phyloP scores from a whole-genome alignment of 257 asterid species.

The Leptodermis oblonga region DNA sequence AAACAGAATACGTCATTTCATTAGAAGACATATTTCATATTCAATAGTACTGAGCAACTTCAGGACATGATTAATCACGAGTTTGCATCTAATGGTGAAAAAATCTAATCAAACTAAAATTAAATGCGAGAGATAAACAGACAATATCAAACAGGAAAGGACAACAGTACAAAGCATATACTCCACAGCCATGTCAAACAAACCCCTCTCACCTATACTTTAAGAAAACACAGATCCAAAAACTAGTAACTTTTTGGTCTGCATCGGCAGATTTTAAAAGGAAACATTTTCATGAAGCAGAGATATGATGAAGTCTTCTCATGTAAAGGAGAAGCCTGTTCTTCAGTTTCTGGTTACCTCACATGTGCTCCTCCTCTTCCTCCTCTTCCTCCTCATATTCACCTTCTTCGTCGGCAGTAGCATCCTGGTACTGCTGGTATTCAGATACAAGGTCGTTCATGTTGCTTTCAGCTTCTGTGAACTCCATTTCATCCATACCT shows the following conservation, averaged over 20 bases:
- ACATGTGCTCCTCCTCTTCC: conserved; percentile 25
- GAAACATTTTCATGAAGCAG: not conserved
- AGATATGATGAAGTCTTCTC: not conserved
- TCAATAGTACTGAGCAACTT: no score
- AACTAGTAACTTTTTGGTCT: conserved; percentile 5
- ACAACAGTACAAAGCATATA: conserved; percentile 11
- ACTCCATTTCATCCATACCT: conserved; percentile 90
- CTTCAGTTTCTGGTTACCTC: not conserved
- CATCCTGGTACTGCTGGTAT: conserved; percentile 93
- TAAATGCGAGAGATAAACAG: not conserved
- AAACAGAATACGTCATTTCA: no score
- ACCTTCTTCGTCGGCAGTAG: conserved; percentile 84
- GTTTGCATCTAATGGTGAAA: no score
- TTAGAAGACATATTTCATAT: no score
- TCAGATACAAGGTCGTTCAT: conserved; percentile 88
- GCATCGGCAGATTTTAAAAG: not conserved
- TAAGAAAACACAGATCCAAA: conserved; percentile 7
- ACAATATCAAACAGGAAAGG: not conserved
- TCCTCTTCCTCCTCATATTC: conserved; percentile 70
- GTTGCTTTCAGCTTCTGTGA: conserved; percentile 85
- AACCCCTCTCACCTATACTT: not conserved
- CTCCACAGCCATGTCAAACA: conserved; percentile 2
- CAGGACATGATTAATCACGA: no score
- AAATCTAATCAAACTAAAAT: conserved; percentile 2
- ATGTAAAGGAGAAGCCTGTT: not conserved